Evolutionary conservation across 306 rosid species (phyloP), one percentile per base, ranked within the genome.

Genomic region (Alnus rubra): DNA sequence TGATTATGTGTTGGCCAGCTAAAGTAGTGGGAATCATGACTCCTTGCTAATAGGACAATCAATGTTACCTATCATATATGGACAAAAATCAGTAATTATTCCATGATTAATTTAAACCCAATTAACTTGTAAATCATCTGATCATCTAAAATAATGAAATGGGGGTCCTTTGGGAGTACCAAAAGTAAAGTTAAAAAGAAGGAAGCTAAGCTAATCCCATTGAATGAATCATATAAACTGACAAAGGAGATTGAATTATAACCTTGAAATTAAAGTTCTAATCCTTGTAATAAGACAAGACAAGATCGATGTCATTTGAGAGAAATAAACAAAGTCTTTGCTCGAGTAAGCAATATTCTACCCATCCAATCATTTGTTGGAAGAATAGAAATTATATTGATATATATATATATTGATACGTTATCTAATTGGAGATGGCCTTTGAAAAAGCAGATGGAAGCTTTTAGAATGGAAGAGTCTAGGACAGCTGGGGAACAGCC

Each of bases 251-350:
- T 14, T 4, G 54, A 14, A 47, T 18, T 30, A 16, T 56, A 50
- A 19, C 76, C 45, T 48, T 1, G 72, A 77, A 67, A 73, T 67
- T 45, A 19, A n/a, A 67, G 73, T 16, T 50, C 0, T 44, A 56
- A 74, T 54, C 75, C 14, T 12, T 31, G 73, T 18, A 76, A 78
- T 74, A 78, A 84, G 93, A 88, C 92, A 87, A 83, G 59, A 42
- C 14, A 65, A 65, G 78, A n/a, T n/a, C n/a, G n/a, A 9, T 50
- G 68, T 60, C 75, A 77, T 45, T 19, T 7, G 58, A 53, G 44
- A 82, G 53, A 80, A 19, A 59, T 69, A 74, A 76, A 55, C 75
- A 80, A 72, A 31, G 50, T 9, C 59, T 74, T 71, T 37, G 84
- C 10, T 50, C 45, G 12, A 48, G 64, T 70, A 76, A 85, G 77